A percentile compares a stretch with the other conserved stretches of the same genome.
phyloP scores from a whole-genome alignment of 1,284 basidiomycete species.

The Tilletia setariae region DNA sequence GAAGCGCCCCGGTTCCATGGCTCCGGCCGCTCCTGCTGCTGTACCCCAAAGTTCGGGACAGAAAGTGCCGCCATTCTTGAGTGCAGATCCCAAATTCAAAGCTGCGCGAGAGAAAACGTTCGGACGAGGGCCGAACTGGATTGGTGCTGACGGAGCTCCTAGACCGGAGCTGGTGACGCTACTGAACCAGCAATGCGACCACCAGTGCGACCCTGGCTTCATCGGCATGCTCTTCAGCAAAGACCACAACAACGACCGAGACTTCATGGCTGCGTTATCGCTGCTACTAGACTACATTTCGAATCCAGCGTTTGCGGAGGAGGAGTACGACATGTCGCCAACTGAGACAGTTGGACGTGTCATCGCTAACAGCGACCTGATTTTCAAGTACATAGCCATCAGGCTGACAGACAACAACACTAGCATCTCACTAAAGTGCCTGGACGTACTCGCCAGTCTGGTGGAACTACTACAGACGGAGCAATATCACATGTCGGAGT shows the following conservation, averaged over 20 bases:
- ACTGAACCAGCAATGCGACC: conserved; percentile 87
- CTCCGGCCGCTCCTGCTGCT: not conserved
- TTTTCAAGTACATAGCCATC: conserved; percentile 89
- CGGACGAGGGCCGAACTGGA: conserved; percentile 58
- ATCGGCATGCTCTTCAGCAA: conserved; percentile 67
- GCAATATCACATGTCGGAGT: conserved; percentile 80
- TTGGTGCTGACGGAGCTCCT: conserved; percentile 70
- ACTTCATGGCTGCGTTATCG: conserved; percentile 75
- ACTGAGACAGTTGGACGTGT: conserved; percentile 69
- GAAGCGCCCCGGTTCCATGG: not conserved
- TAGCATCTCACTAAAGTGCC: conserved; percentile 79
- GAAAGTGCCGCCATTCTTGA: conserved; percentile 62
- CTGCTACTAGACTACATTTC: conserved; percentile 72
- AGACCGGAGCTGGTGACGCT: conserved; percentile 82
- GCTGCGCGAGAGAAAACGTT: conserved; percentile 74
- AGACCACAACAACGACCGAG: conserved; percentile 92
- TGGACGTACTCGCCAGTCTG: conserved; percentile 81
- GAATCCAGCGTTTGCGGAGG: conserved; percentile 61
- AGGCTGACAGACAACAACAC: conserved; percentile 90
- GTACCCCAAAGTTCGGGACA: not conserved
- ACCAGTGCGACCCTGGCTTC: conserved; percentile 63
- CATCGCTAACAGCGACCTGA: conserved; percentile 83
- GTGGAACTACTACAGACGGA: conserved; percentile 68
- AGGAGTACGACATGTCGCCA: conserved; percentile 62
- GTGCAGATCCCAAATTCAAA: conserved; percentile 72